Evolutionary conservation across 169 alveolate species (phyloP).

Genomic region (Cystoisospora suis): DNA sequence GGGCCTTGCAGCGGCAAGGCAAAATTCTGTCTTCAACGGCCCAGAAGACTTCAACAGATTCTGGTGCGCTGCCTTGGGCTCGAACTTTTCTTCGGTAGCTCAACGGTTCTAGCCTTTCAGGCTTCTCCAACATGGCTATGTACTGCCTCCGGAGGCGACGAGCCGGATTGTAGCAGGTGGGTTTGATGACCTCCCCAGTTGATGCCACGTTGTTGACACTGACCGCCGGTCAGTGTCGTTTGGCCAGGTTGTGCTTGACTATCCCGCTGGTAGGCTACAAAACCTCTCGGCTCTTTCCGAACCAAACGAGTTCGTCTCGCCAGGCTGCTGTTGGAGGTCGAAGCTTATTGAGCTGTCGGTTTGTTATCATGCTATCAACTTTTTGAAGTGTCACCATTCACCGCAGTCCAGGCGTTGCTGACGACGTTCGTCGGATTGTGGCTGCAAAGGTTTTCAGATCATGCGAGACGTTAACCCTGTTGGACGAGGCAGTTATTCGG

Average conservation of each 20-base stretch:
- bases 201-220: neutral
- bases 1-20: neutral
- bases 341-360: constrained; percentile 19
- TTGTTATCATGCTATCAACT: neutral
- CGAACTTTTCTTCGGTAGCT: neutral
- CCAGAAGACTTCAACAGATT: neutral
- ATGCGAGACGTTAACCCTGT: neutral
- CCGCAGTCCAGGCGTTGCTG: neutral
- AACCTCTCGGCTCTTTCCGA: no score
- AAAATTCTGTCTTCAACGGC: neutral
- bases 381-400: neutral
- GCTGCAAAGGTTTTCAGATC: constrained; percentile 3
- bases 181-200: neutral
- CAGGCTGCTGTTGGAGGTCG: constrained; percentile 28
- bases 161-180: neutral
- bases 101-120: neutral
- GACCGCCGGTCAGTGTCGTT: neutral
- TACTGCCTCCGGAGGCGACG: neutral
- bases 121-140: constrained; percentile 4
- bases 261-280: neutral
- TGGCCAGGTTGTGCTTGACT: neutral
- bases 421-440: neutral
- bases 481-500: neutral
- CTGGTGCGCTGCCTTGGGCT: neutral
- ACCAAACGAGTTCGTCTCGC: neutral